These are phyloP conservation scores for Dendrobium huoshanense DNA, from an alignment of 106 monocot species.

Conservation along the genomic window DNA sequence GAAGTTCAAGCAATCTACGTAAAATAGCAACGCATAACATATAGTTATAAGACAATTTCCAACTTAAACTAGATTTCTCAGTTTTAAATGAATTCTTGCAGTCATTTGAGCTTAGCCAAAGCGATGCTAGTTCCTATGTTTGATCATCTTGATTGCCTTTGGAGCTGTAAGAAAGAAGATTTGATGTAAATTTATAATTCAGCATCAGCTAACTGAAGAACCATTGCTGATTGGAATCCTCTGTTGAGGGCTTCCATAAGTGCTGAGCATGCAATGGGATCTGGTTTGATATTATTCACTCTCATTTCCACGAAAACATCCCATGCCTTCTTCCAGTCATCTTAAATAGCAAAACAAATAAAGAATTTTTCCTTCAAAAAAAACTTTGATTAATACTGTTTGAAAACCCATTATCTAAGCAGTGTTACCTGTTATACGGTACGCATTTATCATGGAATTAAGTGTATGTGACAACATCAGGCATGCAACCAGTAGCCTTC, in stretches of 20 bases:
- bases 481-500: constrained; percentile 45
- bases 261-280: constrained; percentile 74
- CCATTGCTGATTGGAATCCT: constrained; percentile 49
- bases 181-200: not conserved
- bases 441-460: constrained; percentile 89
- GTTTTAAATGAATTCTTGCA: constrained; percentile 10
- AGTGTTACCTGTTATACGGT: constrained; percentile 47
- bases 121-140: constrained; percentile 26
- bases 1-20: too few relatives aligned
- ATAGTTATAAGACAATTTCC: constrained; percentile 12
- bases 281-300: constrained; percentile 50
- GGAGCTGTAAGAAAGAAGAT: constrained; percentile 22
- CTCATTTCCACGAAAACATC: constrained; percentile 82
- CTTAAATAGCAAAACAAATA: constrained; percentile 16
- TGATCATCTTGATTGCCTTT: constrained; percentile 47
- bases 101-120: not conserved
- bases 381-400: not conserved
- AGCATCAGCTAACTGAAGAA: constrained; percentile 74
- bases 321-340: constrained; percentile 71
- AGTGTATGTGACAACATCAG: constrained; percentile 85
- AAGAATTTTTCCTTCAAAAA: not conserved
- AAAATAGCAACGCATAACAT: too few relatives aligned
- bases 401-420: not conserved
- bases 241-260: constrained; percentile 71
- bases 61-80: constrained; percentile 8